A percentile compares a stretch with the other conserved stretches of the same genome.
Evolutionary conservation across 2,329 filamentous ascomycete genomes (phyloP).

Genomic region (Pseudogymnoascus destructans): DNA sequence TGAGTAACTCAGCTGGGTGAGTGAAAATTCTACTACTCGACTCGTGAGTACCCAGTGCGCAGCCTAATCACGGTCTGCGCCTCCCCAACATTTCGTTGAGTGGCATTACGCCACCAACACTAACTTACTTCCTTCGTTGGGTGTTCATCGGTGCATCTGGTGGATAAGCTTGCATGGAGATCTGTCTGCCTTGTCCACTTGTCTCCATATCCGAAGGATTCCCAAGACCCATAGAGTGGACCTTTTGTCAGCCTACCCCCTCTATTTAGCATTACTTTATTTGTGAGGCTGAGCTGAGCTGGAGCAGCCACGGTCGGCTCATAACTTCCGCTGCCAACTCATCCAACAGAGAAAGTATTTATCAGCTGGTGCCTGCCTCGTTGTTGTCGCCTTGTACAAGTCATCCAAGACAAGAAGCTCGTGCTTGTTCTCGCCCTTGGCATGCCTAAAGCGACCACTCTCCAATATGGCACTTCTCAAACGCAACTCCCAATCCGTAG

Average conservation of each 20-base stretch:
- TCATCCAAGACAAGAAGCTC: neutral
- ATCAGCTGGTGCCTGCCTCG: neutral
- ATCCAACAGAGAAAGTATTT: neutral
- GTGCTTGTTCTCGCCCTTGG: neutral
- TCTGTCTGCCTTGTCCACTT: constrained; percentile 2
- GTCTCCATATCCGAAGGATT: neutral
- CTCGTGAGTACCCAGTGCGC: no score
- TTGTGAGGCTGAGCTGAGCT: neutral
- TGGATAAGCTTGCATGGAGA: neutral
- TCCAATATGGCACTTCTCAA: neutral
- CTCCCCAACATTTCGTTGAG: neutral
- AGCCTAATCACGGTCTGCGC: neutral
- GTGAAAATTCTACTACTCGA: no score
- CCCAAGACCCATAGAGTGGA: neutral
- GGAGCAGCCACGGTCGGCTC: neutral
- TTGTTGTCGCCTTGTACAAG: neutral
- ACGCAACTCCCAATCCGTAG: neutral
- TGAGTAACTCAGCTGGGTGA: no score
- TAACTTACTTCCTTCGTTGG: neutral
- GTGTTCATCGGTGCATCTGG: neutral
- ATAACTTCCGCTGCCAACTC: neutral
- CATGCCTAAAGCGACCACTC: neutral
- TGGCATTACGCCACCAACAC: neutral
- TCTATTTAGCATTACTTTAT: neutral
- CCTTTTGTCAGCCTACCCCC: neutral